phyloP scores from a whole-genome alignment of 108 stramenopile genomes.

The Fragilaria crotonensis region DNA sequence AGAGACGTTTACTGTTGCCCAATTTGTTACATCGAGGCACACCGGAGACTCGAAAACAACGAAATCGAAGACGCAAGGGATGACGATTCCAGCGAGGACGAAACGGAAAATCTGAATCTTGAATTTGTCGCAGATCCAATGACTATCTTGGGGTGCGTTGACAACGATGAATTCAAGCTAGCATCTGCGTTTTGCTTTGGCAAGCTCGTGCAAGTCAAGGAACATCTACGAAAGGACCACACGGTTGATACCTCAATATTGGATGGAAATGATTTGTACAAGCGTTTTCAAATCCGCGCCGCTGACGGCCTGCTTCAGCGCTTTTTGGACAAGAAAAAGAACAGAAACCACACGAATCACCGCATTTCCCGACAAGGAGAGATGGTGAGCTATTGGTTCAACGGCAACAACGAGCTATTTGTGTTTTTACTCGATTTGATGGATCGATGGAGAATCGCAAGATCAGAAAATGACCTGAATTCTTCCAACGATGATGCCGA shows the following conservation, averaged over 20 bases:
- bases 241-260: slow-evolving; percentile 37
- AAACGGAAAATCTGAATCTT: slow-evolving; percentile 7
- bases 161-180: slow-evolving; percentile 43
- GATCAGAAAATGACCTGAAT: slow-evolving; percentile 5
- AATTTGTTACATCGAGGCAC: slow-evolving; percentile 60
- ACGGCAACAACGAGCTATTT: slow-evolving; percentile 61
- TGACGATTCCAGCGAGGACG: slow-evolving; percentile 30
- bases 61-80: slow-evolving; percentile 22
- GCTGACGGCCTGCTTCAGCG: slow-evolving; percentile 64
- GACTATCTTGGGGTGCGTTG: slow-evolving; percentile 51
- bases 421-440: slow-evolving; percentile 45
- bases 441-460: slow-evolving; percentile 3
- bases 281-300: slow-evolving; percentile 41
- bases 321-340: slow-evolving; percentile 32
- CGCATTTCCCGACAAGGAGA: slow-evolving; percentile 60
- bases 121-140: slow-evolving; percentile 49
- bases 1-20: slow-evolving; percentile 72
- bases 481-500: slow-evolving; percentile 8
- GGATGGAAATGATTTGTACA: slow-evolving; percentile 64
- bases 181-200: slow-evolving; percentile 64
- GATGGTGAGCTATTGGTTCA: slow-evolving; percentile 64
- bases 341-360: slow-evolving; percentile 11
- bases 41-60: slow-evolving; percentile 27
- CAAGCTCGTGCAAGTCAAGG: slow-evolving; percentile 45
- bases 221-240: slow-evolving; percentile 58